phyloP scores from a whole-genome alignment of 179 eudicot species.

The Beta lomatogona region DNA sequence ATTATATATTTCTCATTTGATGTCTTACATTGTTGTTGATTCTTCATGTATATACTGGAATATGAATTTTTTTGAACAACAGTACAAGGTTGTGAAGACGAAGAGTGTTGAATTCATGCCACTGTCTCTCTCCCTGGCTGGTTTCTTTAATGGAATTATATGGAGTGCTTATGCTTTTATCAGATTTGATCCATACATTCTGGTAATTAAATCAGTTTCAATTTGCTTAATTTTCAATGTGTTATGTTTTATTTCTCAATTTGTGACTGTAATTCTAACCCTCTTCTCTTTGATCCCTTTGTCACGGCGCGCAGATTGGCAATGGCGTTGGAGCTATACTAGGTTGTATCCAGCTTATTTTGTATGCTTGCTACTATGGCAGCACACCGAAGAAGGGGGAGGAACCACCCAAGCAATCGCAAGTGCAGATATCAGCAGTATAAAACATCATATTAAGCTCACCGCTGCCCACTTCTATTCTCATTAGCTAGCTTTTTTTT shows the following conservation, averaged over 20 bases:
- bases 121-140: constrained; percentile 38
- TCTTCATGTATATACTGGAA: not conserved
- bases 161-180: constrained; percentile 57
- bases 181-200: constrained; percentile 45
- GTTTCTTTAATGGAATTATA: constrained; percentile 39
- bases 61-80: not conserved
- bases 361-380: constrained; percentile 32
- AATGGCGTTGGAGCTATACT: constrained; percentile 44
- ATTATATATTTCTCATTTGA: not conserved
- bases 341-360: constrained; percentile 32
- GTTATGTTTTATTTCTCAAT: no score
- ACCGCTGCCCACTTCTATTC: not conserved
- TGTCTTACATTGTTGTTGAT: not conserved
- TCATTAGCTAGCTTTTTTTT: not conserved
- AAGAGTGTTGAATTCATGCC: constrained; percentile 64
- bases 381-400: constrained; percentile 20
- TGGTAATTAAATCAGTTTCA: constrained; percentile 26
- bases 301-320: constrained; percentile 30
- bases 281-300: no score
- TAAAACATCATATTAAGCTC: not conserved
- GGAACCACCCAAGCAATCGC: not conserved
- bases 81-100: constrained; percentile 45
- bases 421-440: constrained; percentile 14
- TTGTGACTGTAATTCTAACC: not conserved
- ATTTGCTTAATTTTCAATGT: not conserved